Evolutionary conservation across 2,329 filamentous ascomycete genomes (phyloP).

Genomic region (Rhynchosporium agropyri): DNA sequence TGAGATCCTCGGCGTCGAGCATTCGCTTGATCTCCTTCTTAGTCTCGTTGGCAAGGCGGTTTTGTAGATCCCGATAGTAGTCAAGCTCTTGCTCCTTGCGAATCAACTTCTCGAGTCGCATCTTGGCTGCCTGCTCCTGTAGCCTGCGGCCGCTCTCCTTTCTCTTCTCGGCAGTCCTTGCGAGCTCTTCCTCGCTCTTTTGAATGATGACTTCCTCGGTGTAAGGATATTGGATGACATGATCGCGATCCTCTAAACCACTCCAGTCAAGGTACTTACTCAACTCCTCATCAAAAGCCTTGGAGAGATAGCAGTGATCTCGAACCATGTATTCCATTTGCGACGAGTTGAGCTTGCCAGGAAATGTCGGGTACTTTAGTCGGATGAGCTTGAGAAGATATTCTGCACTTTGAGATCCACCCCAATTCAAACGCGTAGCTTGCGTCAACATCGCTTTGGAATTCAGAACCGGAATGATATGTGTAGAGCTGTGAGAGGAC

Average conservation of each 20-base stretch:
- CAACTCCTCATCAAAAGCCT: conserved; percentile 80
- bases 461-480: conserved; percentile 91
- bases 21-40: conserved; percentile 91
- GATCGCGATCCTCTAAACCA: conserved; percentile 84
- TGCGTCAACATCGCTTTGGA: conserved; percentile 82
- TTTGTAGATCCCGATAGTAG: conserved; percentile 85
- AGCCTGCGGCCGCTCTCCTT: conserved; percentile 90
- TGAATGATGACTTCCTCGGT: conserved; percentile 88
- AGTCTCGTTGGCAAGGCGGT: conserved; percentile 69
- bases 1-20: conserved; percentile 87
- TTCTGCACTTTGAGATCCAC: conserved; percentile 84
- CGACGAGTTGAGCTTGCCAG: conserved; percentile 79
- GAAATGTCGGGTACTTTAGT: conserved; percentile 89
- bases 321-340: conserved; percentile 87
- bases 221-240: conserved; percentile 89
- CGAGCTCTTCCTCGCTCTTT: conserved; percentile 93
- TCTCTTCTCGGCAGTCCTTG: conserved; percentile 86
- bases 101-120: conserved; percentile 92
- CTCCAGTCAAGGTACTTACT: conserved; percentile 83
- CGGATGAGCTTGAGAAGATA: conserved; percentile 88
- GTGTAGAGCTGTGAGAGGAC: conserved; percentile 90
- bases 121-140: conserved; percentile 96
- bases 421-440: conserved; percentile 91
- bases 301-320: conserved; percentile 87
- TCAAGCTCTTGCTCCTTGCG: conserved; percentile 95